phyloP scores from a whole-genome alignment of 1,284 basidiomycete genomes.

The Naganishia sp. region DNA sequence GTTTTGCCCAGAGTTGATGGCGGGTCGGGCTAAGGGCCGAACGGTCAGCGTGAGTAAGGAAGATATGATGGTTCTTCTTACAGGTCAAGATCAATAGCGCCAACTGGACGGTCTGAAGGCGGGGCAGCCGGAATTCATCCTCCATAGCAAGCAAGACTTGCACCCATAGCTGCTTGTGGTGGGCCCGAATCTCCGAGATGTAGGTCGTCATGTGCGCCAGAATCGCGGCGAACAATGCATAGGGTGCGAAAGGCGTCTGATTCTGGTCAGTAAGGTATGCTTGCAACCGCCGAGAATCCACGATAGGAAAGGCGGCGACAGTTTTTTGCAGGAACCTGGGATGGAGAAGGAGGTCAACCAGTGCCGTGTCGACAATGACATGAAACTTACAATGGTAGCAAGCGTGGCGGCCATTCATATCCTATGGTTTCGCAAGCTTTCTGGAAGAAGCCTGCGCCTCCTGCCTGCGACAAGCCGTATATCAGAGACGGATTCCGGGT shows the following conservation, averaged over 20 bases:
- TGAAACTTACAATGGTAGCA: slow-evolving; percentile 28
- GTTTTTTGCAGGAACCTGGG: slow-evolving; percentile 36
- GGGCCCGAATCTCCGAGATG: slow-evolving; percentile 38
- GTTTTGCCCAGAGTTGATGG: slow-evolving; percentile 33
- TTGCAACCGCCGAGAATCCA: slow-evolving; percentile 38
- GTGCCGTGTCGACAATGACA: slow-evolving; percentile 21
- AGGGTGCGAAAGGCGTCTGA: slow-evolving; percentile 37
- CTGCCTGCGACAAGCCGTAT: slow-evolving; percentile 38
- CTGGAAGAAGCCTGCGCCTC: slow-evolving; percentile 18
- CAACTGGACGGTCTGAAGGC: slow-evolving; percentile 44
- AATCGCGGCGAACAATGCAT: slow-evolving; percentile 43
- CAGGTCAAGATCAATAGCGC: slow-evolving; percentile 41
- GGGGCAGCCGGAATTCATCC: slow-evolving; percentile 47
- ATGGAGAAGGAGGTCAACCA: background rate
- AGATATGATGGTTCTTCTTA: background rate
- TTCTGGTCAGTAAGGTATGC: slow-evolving; percentile 24
- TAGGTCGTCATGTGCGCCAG: slow-evolving; percentile 43
- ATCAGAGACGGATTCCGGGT: slow-evolving; percentile 41
- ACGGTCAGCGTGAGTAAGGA: background rate
- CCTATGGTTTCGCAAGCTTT: slow-evolving; percentile 19
- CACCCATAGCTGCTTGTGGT: slow-evolving; percentile 44
- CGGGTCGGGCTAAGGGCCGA: slow-evolving; percentile 12
- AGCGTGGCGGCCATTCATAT: slow-evolving; percentile 24
- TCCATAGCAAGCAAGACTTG: slow-evolving; percentile 42
- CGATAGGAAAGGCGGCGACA: slow-evolving; percentile 44